A percentile compares a stretch with the other conserved stretches of the same genome.
phyloP scores from a whole-genome alignment of 768 basidiomycete species.

The Auriscalpium orientale region DNA sequence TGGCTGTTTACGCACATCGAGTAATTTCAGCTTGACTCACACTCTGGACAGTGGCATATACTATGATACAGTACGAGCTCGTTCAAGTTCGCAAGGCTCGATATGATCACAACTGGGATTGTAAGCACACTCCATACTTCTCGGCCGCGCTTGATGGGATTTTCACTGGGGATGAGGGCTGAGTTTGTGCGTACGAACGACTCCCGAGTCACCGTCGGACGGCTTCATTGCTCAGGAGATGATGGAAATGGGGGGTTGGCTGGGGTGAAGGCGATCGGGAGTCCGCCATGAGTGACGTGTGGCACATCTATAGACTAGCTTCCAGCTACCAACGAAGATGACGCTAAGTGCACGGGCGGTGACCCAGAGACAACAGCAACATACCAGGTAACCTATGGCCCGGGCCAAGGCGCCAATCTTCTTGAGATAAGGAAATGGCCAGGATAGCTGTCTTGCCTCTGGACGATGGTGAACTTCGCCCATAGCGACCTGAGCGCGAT shows the following conservation, averaged over 20 bases:
- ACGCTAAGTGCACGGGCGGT: slow-evolving; percentile 4
- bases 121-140: too few relatives aligned
- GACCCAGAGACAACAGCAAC: slow-evolving; percentile 22
- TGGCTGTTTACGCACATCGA: too few relatives aligned
- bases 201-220: too few relatives aligned
- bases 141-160: too few relatives aligned
- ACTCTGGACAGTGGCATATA: too few relatives aligned
- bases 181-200: too few relatives aligned
- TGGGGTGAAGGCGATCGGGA: slow-evolving; percentile 29
- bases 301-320: slow-evolving; percentile 74
- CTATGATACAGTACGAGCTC: too few relatives aligned
- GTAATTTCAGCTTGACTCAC: too few relatives aligned
- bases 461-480: slow-evolving; percentile 24
- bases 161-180: too few relatives aligned
- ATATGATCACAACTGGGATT: too few relatives aligned
- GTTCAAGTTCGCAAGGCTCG: too few relatives aligned
- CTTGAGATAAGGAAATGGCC: slow-evolving; percentile 44
- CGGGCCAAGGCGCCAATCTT: slow-evolving; percentile 58
- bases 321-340: slow-evolving; percentile 49
- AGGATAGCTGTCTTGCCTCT: slow-evolving; percentile 27
- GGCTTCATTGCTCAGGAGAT: slow-evolving; percentile 60
- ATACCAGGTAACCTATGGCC: slow-evolving; percentile 83
- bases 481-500: slow-evolving; percentile 40
- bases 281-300: slow-evolving; percentile 48
- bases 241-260: slow-evolving; percentile 46